phyloP scores from a whole-genome alignment of 108 stramenopile genomes.

The Parmales sp. region DNA sequence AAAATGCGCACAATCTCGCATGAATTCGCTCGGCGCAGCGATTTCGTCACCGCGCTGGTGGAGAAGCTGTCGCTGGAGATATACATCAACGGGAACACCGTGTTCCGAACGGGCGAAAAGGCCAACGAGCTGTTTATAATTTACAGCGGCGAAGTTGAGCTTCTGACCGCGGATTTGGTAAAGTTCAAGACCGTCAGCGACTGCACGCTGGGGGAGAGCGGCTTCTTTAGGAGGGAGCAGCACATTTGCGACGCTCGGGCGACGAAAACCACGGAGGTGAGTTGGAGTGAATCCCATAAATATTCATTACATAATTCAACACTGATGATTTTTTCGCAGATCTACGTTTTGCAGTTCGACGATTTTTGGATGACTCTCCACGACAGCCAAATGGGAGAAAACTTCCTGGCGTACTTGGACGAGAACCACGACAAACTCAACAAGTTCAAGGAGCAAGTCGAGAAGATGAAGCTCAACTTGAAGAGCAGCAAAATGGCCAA shows the following conservation, averaged over 20 bases:
- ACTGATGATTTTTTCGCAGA: too few species aligned
- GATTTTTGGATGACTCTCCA: slow-evolving; percentile 14
- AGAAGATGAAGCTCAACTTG: slow-evolving; percentile 37
- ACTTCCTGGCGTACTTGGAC: slow-evolving; percentile 15
- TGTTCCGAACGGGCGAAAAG: slow-evolving; percentile 33
- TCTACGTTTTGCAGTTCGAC: slow-evolving; percentile 26
- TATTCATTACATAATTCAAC: too few species aligned
- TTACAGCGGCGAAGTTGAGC: slow-evolving; percentile 25
- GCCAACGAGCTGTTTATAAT: slow-evolving; percentile 25
- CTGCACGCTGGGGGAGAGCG: slow-evolving; percentile 32
- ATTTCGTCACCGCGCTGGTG: slow-evolving; percentile 21
- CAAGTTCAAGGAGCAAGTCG: slow-evolving; percentile 20
- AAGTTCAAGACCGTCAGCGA: slow-evolving; percentile 36
- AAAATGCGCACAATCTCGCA: too few species aligned
- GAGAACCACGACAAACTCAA: slow-evolving; percentile 15
- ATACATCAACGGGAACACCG: slow-evolving; percentile 22
- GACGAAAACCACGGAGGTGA: slow-evolving; percentile 27
- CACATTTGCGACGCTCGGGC: slow-evolving; percentile 32
- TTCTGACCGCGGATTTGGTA: slow-evolving; percentile 30
- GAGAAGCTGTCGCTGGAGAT: slow-evolving; percentile 23
- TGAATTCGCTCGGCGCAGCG: too few species aligned
- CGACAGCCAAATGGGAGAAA: not conserved
- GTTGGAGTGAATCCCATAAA: too few species aligned
- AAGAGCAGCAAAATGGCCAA: slow-evolving; percentile 36
- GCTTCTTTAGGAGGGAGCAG: slow-evolving; percentile 36